These are phyloP conservation scores for Waitea zeae DNA, from an alignment of 1,284 basidiomycete genomes.

Conservation along the genomic window DNA sequence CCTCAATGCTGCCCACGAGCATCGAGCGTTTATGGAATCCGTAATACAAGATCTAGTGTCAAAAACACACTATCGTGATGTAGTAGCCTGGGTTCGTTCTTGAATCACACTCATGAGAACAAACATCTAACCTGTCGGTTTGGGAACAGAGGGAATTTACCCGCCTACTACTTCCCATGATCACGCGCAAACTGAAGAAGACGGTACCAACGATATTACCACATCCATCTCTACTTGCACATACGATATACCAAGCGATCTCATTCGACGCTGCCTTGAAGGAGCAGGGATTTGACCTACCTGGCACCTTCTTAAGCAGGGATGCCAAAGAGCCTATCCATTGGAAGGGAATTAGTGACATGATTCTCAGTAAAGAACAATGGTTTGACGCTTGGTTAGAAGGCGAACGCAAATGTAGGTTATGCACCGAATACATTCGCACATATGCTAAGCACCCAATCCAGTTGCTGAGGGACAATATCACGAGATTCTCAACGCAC, in stretches of 20 bases:
- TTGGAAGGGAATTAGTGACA: slow-evolving; percentile 70
- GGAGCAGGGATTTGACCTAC: slow-evolving; percentile 58
- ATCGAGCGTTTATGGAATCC: slow-evolving; percentile 60
- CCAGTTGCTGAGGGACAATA: slow-evolving; percentile 69
- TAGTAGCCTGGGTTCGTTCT: slow-evolving; percentile 57
- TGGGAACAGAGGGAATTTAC: slow-evolving; percentile 57
- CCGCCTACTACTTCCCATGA: slow-evolving; percentile 49
- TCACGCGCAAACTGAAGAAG: slow-evolving; percentile 54
- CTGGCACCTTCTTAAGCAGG: slow-evolving; percentile 29
- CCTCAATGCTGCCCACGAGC: slow-evolving; percentile 69
- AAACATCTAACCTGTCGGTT: slow-evolving; percentile 3
- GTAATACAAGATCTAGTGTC: slow-evolving; percentile 60
- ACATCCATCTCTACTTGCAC: slow-evolving; percentile 77
- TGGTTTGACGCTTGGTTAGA: slow-evolving; percentile 89
- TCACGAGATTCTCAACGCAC: slow-evolving; percentile 61
- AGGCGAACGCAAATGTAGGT: slow-evolving; percentile 74
- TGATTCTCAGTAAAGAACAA: slow-evolving; percentile 65
- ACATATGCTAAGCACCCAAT: slow-evolving; percentile 1
- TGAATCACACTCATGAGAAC: slow-evolving; percentile 1
- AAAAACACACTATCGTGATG: slow-evolving; percentile 34
- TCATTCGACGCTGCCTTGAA: slow-evolving; percentile 71
- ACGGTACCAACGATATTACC: slow-evolving; percentile 62
- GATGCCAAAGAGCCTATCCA: slow-evolving; percentile 15
- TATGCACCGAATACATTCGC: neutral
- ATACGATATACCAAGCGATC: slow-evolving; percentile 87